Conservation (phyloP, 768 basidiomycete genomes). For the Lentinus brumalis region DNA sequence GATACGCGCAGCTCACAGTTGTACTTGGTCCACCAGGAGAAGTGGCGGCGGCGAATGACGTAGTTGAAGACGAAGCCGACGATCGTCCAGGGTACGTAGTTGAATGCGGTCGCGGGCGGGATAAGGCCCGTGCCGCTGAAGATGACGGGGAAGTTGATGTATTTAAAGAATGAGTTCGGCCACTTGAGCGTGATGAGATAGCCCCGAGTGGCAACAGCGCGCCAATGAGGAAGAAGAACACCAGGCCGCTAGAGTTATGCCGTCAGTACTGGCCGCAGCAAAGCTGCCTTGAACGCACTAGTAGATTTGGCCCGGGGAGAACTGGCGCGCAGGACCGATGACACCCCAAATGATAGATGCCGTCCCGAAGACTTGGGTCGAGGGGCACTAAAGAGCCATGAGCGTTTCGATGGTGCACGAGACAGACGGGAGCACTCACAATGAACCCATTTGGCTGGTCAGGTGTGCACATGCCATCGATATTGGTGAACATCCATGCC, state of each 20-base stretch:
- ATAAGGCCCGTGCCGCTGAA: slow-evolving; percentile 42
- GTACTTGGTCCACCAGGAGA: slow-evolving; percentile 43
- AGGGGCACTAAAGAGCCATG: slow-evolving; percentile 49
- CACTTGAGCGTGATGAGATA: slow-evolving; percentile 55
- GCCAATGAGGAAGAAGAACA: slow-evolving; percentile 49
- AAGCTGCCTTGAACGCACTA: slow-evolving; percentile 25
- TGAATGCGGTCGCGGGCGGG: slow-evolving; percentile 45
- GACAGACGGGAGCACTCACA: slow-evolving; percentile 10
- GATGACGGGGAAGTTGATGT: slow-evolving; percentile 43
- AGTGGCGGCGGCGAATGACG: slow-evolving; percentile 40
- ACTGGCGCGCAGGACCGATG: slow-evolving; percentile 42
- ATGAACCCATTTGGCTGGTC: slow-evolving; percentile 65
- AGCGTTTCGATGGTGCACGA: not conserved
- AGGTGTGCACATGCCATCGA: slow-evolving; percentile 57
- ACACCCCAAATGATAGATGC: slow-evolving; percentile 51
- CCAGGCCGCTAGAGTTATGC: slow-evolving; percentile 26
- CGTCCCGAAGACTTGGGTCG: slow-evolving; percentile 60
- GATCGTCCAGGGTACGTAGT: slow-evolving; percentile 42
- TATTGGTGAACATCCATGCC: slow-evolving; percentile 66
- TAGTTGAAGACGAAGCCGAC: slow-evolving; percentile 41
- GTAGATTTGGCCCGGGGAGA: slow-evolving; percentile 38
- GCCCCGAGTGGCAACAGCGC: slow-evolving; percentile 38
- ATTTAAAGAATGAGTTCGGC: slow-evolving; percentile 54
- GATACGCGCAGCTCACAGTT: slow-evolving; percentile 30
- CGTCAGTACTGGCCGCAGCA: not conserved